phyloP scores from a whole-genome alignment of 495 filamentous ascomycete genomes.

The Aspergillus taichungensis region DNA sequence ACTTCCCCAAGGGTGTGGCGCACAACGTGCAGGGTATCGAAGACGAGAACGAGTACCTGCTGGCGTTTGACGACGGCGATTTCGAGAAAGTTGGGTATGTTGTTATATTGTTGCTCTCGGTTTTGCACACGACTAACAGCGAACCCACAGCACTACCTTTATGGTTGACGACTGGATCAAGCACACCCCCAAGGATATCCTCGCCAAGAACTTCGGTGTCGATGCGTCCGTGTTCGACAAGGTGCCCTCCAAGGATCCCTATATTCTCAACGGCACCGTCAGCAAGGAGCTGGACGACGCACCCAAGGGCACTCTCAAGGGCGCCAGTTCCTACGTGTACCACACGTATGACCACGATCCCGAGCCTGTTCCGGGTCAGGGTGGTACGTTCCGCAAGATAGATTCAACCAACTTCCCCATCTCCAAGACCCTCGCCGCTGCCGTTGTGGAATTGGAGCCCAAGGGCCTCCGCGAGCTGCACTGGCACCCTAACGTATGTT shows the following conservation, averaged over 20 bases:
- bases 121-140: not conserved
- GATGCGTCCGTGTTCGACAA: conserved; percentile 45
- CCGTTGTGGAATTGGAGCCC: conserved; percentile 51
- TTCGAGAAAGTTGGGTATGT: conserved; percentile 33
- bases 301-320: conserved; percentile 37
- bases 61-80: conserved; percentile 56
- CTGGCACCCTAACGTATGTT: conserved; percentile 57
- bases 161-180: conserved; percentile 57
- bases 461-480: conserved; percentile 54
- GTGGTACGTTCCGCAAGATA: conserved; percentile 50
- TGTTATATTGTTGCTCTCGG: not conserved
- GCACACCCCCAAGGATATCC: conserved; percentile 50
- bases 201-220: conserved; percentile 59
- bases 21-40: conserved; percentile 51
- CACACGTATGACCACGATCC: conserved; percentile 41
- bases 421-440: conserved; percentile 51
- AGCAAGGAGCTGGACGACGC: conserved; percentile 41
- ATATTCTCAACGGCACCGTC: conserved; percentile 49
- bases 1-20: conserved; percentile 56
- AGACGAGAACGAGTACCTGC: conserved; percentile 57
- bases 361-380: conserved; percentile 47
- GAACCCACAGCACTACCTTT: conserved; percentile 45
- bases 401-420: conserved; percentile 56
- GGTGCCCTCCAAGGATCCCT: conserved; percentile 48
- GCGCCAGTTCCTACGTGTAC: conserved; percentile 50